phyloP scores from a whole-genome alignment of 139 green algal genomes.

The Penium margaritaceum region DNA sequence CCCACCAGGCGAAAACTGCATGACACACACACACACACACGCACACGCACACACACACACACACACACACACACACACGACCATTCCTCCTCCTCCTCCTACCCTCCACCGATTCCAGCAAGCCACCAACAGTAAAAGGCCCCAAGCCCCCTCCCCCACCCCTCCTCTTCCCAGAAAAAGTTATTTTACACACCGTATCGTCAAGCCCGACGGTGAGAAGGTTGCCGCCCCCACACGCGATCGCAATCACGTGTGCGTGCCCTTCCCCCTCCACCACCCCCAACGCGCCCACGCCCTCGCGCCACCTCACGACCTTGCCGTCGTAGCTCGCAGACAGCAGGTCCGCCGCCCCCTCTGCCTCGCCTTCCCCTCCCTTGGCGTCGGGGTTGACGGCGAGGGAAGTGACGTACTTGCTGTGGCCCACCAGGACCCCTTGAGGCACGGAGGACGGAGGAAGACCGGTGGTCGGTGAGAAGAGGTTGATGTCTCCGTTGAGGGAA shows the following conservation, averaged over 20 bases:
- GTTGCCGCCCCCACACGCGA: background rate
- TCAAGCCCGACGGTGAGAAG: conserved; percentile 26
- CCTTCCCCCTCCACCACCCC: conserved; percentile 17
- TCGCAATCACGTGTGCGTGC: conserved; percentile 1
- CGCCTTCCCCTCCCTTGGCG: too few relatives aligned
- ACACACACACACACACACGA: too few relatives aligned
- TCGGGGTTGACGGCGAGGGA: background rate
- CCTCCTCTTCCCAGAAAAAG: too few relatives aligned
- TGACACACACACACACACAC: too few relatives aligned
- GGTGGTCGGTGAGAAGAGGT: conserved; percentile 12
- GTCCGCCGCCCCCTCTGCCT: conserved; percentile 6
- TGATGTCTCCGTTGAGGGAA: conserved; percentile 44
- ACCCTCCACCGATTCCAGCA: too few relatives aligned
- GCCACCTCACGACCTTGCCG: conserved; percentile 34
- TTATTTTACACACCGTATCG: too few relatives aligned
- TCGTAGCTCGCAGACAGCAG: conserved; percentile 39
- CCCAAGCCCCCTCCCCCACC: too few relatives aligned
- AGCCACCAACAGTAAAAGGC: too few relatives aligned
- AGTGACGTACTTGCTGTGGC: conserved; percentile 38
- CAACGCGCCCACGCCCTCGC: conserved; percentile 1
- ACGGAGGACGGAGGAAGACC: background rate
- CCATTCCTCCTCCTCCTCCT: too few relatives aligned
- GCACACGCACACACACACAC: too few relatives aligned
- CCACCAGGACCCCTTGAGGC: conserved; percentile 7
- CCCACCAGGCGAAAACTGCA: too few relatives aligned